Percentiles rank a stretch among this genome's conserved stretches.
Conservation (phyloP, 192 early-diverging fungal genomes). For the Chytriomyces hyalinus region DNA sequence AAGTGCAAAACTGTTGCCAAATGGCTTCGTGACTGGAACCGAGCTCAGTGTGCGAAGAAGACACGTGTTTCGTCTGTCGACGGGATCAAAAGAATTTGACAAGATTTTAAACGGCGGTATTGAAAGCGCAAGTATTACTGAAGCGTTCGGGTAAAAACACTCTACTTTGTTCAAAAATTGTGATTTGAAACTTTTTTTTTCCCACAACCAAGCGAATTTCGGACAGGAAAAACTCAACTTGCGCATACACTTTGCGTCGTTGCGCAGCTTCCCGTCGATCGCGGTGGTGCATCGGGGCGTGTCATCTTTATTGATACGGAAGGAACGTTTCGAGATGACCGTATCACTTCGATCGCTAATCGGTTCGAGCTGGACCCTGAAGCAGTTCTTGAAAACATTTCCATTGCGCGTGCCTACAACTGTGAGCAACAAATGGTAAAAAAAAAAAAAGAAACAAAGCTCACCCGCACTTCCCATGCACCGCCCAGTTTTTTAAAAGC, state of each 20-base stretch:
- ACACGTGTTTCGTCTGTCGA: constrained; percentile 71
- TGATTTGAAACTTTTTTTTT: not conserved
- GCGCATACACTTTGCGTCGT: constrained; percentile 79
- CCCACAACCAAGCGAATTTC: constrained; percentile 58
- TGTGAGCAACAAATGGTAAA: constrained; percentile 73
- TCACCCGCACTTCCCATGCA: not conserved
- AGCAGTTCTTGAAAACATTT: constrained; percentile 75
- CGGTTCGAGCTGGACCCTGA: constrained; percentile 67
- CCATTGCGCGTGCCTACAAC: constrained; percentile 80
- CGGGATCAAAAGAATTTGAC: constrained; percentile 81
- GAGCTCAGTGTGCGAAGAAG: constrained; percentile 59
- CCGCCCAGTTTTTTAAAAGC: not conserved
- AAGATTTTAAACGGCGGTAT: constrained; percentile 79
- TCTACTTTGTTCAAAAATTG: not conserved
- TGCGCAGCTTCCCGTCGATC: constrained; percentile 68
- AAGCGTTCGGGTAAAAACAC: constrained; percentile 69
- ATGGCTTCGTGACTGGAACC: constrained; percentile 73
- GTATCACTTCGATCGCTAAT: constrained; percentile 75
- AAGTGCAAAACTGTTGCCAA: constrained; percentile 63
- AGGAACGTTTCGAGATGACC: constrained; percentile 83
- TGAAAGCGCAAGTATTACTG: constrained; percentile 82
- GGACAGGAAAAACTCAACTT: constrained; percentile 87
- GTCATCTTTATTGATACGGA: constrained; percentile 67
- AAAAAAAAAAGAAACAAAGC: not conserved
- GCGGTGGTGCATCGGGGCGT: constrained; percentile 83